A percentile compares a stretch with the other conserved stretches of the same genome.
phyloP scores from a whole-genome alignment of 768 basidiomycete species.

The Suillus spraguei region DNA sequence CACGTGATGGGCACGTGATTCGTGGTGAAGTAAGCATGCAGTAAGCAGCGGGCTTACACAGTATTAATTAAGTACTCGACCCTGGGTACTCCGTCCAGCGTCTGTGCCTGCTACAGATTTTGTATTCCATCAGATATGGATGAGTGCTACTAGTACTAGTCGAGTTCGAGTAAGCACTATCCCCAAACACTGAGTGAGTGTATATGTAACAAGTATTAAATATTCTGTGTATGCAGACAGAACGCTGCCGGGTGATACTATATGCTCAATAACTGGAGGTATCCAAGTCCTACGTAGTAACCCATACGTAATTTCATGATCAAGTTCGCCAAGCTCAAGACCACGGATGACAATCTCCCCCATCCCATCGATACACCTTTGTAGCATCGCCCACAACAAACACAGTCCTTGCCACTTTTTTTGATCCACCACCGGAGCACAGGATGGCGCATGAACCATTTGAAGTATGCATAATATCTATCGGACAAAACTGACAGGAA shows the following conservation, averaged over 20 bases:
- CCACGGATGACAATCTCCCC: conserved; percentile 6
- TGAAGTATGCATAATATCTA: conserved; percentile 36
- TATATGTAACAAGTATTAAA: background rate
- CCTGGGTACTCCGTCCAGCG: no score
- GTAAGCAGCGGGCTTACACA: no score
- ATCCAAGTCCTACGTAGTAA: background rate
- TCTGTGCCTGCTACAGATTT: no score
- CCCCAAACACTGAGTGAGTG: no score
- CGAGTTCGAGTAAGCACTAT: no score
- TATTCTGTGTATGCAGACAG: background rate
- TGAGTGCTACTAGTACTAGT: no score
- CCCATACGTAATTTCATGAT: background rate
- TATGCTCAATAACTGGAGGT: background rate
- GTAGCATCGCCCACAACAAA: conserved; percentile 39
- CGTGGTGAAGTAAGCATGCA: no score
- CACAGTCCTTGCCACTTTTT: conserved; percentile 35
- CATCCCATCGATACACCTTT: conserved; percentile 13
- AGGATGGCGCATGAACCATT: conserved; percentile 41
- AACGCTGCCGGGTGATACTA: background rate
- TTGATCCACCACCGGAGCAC: conserved; percentile 45
- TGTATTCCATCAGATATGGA: no score
- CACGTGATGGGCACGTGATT: no score
- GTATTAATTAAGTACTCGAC: no score
- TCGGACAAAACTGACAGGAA: background rate
- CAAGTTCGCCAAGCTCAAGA: background rate